Conservation (phyloP, 1,139 yeast species). For the Candida freyschussii region DNA sequence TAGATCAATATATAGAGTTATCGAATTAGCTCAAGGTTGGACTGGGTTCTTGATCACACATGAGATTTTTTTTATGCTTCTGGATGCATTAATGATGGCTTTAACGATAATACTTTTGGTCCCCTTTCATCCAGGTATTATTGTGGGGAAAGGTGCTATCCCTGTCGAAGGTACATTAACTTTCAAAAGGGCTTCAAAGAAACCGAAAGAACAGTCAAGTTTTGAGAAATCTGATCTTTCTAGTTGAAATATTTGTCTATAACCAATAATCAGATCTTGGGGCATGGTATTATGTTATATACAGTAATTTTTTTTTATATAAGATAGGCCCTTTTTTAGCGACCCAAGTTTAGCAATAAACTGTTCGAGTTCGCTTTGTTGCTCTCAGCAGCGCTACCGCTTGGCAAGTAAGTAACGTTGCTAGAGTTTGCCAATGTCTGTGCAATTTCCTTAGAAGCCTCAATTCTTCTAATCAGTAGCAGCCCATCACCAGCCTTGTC, state of each 20-base stretch:
- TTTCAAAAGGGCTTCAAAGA: neutral
- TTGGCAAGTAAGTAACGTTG: slow-evolving; percentile 89
- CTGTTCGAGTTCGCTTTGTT: slow-evolving; percentile 36
- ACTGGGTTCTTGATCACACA: slow-evolving; percentile 60
- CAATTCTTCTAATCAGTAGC: slow-evolving; percentile 88
- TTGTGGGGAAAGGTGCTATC: slow-evolving; percentile 38
- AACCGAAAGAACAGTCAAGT: neutral
- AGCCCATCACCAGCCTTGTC: slow-evolving; percentile 96
- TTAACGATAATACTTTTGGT: slow-evolving; percentile 41
- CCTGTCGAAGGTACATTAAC: slow-evolving; percentile 5
- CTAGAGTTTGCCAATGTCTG: slow-evolving; percentile 75
- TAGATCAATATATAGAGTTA: slow-evolving; percentile 77
- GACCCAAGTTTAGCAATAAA: slow-evolving; percentile 52
- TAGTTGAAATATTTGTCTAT: no score
- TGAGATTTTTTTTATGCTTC: slow-evolving; percentile 68
- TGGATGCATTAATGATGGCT: slow-evolving; percentile 70
- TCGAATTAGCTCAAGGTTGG: slow-evolving; percentile 80
- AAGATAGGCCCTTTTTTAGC: slow-evolving; percentile 31
- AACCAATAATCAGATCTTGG: no score
- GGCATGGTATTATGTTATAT: no score
- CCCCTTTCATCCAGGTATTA: slow-evolving; percentile 61
- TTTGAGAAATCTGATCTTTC: no score
- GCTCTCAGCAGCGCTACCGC: slow-evolving; percentile 30
- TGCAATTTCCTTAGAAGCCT: slow-evolving; percentile 96
- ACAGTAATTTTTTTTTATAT: no score